Evolutionary conservation across 2,329 filamentous ascomycete species (phyloP), one percentile per base, ranked within the genome.

Genomic region (Didymella glomerata): DNA sequence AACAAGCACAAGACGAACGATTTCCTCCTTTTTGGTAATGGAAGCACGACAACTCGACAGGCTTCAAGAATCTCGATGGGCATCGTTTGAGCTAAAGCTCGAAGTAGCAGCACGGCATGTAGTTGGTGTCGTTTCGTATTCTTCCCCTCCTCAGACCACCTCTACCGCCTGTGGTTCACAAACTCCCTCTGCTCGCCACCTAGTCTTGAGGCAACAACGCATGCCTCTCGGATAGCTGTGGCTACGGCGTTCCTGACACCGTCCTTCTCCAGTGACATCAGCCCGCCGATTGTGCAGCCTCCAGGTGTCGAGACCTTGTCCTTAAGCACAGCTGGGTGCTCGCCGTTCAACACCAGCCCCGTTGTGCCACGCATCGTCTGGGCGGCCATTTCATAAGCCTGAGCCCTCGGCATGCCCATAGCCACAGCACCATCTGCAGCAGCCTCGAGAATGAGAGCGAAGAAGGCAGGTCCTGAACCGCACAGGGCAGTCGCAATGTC

Each of bases 241-340:
- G 88, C 83, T 18, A 93, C 83, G 0, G 84, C 85, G 4, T 88
- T 89, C 66, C 90, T 84, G 8, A 92, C 85, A 9, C 83, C 80
- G 10, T 88, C 89, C 69, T 94, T 90, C 76, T 94, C 91, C 7
- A 94, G 78, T 5, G 90, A 87, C 68, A 92, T 74, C 49, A 93
- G 76, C 0, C 90, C 91, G 2, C 86, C 88, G 62, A 93, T 92
- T 5, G 90, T 93, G 76, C 90, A 93, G 1, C 91, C 91, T 5
- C 89, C 90, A 0, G 90, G 90, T 1, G 90, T 92, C 65, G 82
- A 87, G n/a, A 92, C 88, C 78, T 90, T 91, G 67, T 94, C 90
- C 50, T 88, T 84, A 51, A 93, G 78, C 22, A 92, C 77, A 16
- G 90, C 90, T 1, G 91, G 91, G 75, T 93, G 90, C 73, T 92